Evolutionary conservation across 257 asterid genomes (phyloP), one percentile per base, ranked within the genome.

Genomic region (Lycium ferocissimum): DNA sequence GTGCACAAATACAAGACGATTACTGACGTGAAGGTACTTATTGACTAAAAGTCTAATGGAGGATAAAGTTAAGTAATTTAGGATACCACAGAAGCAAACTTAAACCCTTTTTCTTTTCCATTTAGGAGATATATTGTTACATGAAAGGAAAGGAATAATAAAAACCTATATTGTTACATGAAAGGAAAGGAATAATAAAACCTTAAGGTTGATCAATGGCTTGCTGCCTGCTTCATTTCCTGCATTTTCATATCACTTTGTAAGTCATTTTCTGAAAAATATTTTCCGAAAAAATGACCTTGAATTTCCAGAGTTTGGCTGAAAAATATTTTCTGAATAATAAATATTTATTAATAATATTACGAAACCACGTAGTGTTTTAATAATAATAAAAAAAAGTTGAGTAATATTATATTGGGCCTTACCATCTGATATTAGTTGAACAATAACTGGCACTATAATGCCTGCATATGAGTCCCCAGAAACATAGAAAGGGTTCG

Each of bases 391-490:
- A 11, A 13, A 4, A 26, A 26, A 26, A 26, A 26, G 33, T 26
- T 26, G 33, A 26, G 33, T 26, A 26, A 26, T 26, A 26, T 26
- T 26, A 26, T 26, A 26, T 26, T 54, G 33, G 10, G 51, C 9
- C 8, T 26, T 47, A 88, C 94, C 91, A 82, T 83, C 6, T 1
- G 84, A 63, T 81, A 91, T 89, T 53, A 85, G 73, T 56, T 22
- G 72, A n/a, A 79, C 87, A n/a, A 89, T 15, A 20, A 87, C 53
- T 5, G 94, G 92, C 62, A 83, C 20, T 7, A 84, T 18, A 65
- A 69, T 72, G 13, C 88, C 94, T 5, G 85, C 89, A 59, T 88
- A 91, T 1, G 93, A 91, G 40, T 89, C 92, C 43, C 94, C 94
- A 10, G 62, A 85, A 26, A 91, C 47, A 53, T 87, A 90, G 4